Evolutionary conservation across 1,139 yeast species (phyloP), one percentile per base, ranked within the genome.

Genomic region (Pichia sp.): DNA sequence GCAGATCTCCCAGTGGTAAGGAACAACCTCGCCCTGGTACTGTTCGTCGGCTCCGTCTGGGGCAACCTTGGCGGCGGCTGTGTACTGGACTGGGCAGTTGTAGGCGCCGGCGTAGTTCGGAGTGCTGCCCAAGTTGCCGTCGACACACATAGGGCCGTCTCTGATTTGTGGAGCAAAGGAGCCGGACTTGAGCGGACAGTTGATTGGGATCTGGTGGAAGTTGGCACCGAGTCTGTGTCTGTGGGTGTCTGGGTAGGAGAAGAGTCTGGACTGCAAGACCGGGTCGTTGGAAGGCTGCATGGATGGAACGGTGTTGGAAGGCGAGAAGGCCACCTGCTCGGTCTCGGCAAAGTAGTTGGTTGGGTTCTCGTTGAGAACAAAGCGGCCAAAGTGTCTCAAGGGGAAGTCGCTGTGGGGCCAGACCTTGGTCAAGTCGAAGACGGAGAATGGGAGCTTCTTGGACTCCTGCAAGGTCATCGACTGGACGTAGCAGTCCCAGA

Each of bases 261-360:
- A 88, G 64, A 88, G 76, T 73, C 96, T 82, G 19, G 90, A 82
- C 75, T 88, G 96, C 70, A 88, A 77, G 50, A 88, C 95, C 51
- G 95, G 95, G 70, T 88, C 96, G 63, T 90, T 90, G 50, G 90
- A 83, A 52, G 96, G 81, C 72, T 86, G 90, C 79, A 85, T 82
- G 64, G 86, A 88, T 55, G 95, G 95, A 56, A 88, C 89, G 42
- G 90, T 81, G 72, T 88, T 90, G 45, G 90, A 80, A 58, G 96
- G 96, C 49, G 90, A 78, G 73, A 87, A 86, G 13, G 92, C 92
- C 61, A 86, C 85, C 72, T 85, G 92, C 73, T 86, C 93, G 65
- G 85, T 84, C 70, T 86, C 92, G 63, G 90, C 90, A 73, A 85
- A 85, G 75, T 85, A 86, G 73, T 86, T 86, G 70, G 81, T 74